Evolutionary conservation across 2,329 filamentous ascomycete species (phyloP), one percentile per base, ranked within the genome.

Genomic region (Talaromyces sp.): DNA sequence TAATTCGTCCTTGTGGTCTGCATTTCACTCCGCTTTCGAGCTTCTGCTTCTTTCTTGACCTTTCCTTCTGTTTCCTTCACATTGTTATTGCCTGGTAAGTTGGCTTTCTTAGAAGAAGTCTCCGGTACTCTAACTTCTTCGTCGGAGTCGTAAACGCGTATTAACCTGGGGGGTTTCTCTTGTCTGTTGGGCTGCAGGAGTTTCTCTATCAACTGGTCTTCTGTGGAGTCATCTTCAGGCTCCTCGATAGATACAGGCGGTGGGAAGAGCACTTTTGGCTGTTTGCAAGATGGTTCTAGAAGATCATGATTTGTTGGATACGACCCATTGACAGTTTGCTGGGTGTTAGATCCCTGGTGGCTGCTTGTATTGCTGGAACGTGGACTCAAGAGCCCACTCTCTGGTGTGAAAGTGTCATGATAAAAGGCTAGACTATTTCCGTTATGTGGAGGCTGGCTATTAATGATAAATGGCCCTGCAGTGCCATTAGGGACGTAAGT

Each of bases 131-230:
- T 2, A 44, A 4, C 29, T 17, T 33, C 13, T 4, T 33, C 6
- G 17, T 41, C 37, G 16, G 43, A 36, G 7, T 39, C 35, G 10
- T 42, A 33, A 37, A 47, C 17, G n/a, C 46, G 47, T 13, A 49
- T 43, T 11, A 49, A 39, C 20, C 37, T 36, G 3, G 47, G 47
- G 9, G 37, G 6, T n/a, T 43, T 36, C 22, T 49, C 47, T n/a
- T n/a, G 39, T 19, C 3, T 29, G 14, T 36, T 36, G 14, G 7
- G 39, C 14, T 49, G 39, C 11, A 49, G 47, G 14, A 49, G 22
- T n/a, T 29, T 36, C 14, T 36, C 32, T 29, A 49, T 43, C 2
- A 19, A 13, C n/a, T 13, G 20, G 6, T 37, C 2, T 2, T 36
- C 36, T 20, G 17, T 10, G 2, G 11, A 2, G 5, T 5, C 29